Conservation (phyloP, 441 rosid genomes). For the Erodium moschatum region DNA sequence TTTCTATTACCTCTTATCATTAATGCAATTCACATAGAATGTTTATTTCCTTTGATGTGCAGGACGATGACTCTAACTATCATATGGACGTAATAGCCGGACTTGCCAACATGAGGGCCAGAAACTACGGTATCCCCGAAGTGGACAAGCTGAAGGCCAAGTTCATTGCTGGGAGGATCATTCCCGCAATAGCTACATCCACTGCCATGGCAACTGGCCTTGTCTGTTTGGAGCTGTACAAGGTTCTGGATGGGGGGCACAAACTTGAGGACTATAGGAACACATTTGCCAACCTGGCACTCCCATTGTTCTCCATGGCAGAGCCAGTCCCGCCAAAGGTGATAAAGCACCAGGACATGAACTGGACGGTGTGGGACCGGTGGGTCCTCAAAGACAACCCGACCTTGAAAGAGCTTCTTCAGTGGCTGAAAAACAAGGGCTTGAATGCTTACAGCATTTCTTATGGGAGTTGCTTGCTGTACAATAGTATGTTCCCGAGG, state of each 20-base stretch:
- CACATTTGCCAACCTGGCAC: constrained; percentile 80
- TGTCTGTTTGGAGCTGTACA: constrained; percentile 83
- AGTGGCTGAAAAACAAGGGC: constrained; percentile 70
- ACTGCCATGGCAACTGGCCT: constrained; percentile 93
- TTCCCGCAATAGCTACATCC: constrained; percentile 88
- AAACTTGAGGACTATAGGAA: constrained; percentile 77
- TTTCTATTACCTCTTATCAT: not conserved
- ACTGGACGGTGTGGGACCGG: constrained; percentile 93
- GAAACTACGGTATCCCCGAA: constrained; percentile 82
- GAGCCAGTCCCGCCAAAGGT: constrained; percentile 84
- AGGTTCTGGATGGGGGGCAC: constrained; percentile 73
- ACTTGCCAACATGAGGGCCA: constrained; percentile 91
- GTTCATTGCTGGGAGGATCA: constrained; percentile 93
- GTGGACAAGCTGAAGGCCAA: constrained; percentile 91
- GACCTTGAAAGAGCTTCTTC: constrained; percentile 57
- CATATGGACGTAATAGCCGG: constrained; percentile 90
- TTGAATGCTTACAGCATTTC: constrained; percentile 78
- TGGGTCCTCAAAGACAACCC: constrained; percentile 69
- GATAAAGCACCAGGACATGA: constrained; percentile 68
- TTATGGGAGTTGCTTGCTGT: constrained; percentile 65
- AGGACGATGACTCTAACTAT: constrained; percentile 90
- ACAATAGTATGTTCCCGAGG: constrained; percentile 61
- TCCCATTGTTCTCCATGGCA: constrained; percentile 84
- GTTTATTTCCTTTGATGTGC: constrained; percentile 17
- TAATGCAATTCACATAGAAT: not conserved